These are phyloP conservation scores for Phytophthora aleatoria DNA, from an alignment of 352 stramenopile species.

Conservation along the genomic window DNA sequence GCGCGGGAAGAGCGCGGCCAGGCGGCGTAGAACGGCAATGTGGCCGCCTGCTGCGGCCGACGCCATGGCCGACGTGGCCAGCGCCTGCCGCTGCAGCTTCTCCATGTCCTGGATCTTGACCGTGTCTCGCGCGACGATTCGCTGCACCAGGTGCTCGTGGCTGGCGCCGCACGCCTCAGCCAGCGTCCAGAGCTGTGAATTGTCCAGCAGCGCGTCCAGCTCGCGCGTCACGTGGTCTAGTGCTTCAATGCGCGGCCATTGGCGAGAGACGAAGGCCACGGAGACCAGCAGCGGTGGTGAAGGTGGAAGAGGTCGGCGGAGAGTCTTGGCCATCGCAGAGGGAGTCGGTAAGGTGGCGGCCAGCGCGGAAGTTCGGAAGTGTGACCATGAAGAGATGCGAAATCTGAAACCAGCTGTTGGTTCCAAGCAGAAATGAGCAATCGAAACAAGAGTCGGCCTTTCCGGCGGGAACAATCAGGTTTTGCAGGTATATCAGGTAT, in stretches of 20 bases:
- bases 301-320: neutral
- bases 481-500: neutral
- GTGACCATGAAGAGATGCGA: constrained; percentile 14
- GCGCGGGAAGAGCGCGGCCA: constrained; percentile 23
- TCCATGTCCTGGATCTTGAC: constrained; percentile 1
- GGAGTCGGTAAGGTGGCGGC: neutral
- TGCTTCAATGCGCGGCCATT: constrained; percentile 26
- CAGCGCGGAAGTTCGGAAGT: constrained; percentile 12
- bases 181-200: constrained; percentile 32
- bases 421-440: neutral
- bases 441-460: neutral
- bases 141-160: constrained; percentile 24
- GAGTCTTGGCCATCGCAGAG: constrained; percentile 2
- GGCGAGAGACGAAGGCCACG: constrained; percentile 26
- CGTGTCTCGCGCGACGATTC: constrained; percentile 14
- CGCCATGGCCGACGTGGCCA: constrained; percentile 22
- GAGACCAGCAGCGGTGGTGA: constrained; percentile 17
- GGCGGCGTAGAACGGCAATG: constrained; percentile 30
- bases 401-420: neutral
- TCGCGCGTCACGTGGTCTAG: constrained; percentile 34
- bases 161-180: constrained; percentile 10
- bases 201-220: constrained; percentile 33
- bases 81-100: constrained; percentile 24
- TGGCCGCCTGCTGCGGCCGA: constrained; percentile 21
- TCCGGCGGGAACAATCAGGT: neutral